These are phyloP conservation scores for Rhodotorula kratochvilovae DNA, from an alignment of 768 basidiomycete genomes.

Conservation along the genomic window DNA sequence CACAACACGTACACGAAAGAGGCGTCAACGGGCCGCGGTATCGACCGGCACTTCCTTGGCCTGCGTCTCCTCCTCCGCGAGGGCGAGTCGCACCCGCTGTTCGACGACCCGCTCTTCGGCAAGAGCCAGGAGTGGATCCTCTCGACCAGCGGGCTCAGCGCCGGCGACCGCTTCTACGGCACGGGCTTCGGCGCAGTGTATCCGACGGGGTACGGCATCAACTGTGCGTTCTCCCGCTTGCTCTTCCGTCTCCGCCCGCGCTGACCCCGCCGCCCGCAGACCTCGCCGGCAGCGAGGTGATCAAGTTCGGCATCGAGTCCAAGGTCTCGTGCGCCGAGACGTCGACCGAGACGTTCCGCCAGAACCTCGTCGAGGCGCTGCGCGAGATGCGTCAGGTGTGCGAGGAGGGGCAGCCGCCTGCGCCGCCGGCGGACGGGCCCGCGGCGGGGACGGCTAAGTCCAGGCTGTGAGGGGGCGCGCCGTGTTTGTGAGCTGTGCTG, in stretches of 20 bases:
- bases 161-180: constrained; percentile 77
- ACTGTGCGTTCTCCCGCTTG: constrained; percentile 56
- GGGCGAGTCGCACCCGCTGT: constrained; percentile 60
- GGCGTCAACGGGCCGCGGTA: constrained; percentile 73
- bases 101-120: constrained; percentile 71
- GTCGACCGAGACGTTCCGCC: constrained; percentile 65
- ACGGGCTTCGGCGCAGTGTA: constrained; percentile 84
- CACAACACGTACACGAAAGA: constrained; percentile 70
- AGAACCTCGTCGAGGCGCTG: constrained; percentile 60
- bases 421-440: not conserved
- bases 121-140: constrained; percentile 78
- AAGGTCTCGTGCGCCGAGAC: constrained; percentile 68
- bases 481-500: not conserved
- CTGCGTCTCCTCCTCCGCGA: constrained; percentile 62
- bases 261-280: constrained; percentile 53
- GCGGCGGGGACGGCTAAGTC: not conserved
- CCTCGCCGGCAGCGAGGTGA: constrained; percentile 66
- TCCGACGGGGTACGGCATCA: constrained; percentile 87
- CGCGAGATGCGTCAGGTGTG: constrained; percentile 65
- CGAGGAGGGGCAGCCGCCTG: constrained; percentile 41
- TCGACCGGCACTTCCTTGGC: constrained; percentile 87
- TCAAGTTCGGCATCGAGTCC: constrained; percentile 92
- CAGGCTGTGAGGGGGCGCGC: constrained; percentile 1
- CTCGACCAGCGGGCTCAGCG: constrained; percentile 82
- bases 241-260: too few relatives aligned